Base-by-base conservation (phyloP, 2,329 filamentous ascomycete species). In the Phoma sp. region DNA sequence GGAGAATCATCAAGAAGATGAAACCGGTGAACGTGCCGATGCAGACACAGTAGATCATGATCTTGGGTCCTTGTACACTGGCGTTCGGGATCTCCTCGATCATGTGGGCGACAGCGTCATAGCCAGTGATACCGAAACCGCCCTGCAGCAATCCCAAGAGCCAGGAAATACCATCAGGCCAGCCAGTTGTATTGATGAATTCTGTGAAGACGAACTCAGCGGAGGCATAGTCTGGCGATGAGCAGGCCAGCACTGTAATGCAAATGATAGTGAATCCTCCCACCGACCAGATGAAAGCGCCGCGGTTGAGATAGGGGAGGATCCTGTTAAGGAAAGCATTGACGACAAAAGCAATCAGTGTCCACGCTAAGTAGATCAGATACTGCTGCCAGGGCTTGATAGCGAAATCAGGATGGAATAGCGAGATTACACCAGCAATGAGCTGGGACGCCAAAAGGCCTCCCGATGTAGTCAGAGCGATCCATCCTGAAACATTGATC, bases 401-500 rank as follows among this genome's bases (percentile, higher is more conserved):
- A 22, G 79, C 76, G 66, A 87, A 90, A 44, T 76, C 76, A 0
- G 83, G 77, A 59, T 87, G 76, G 71, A 86, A 82, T 32, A 91
- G 75, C 1, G 82, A 78, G 47, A 90, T 86, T 38, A 89, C 80
- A 50, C 87, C 85, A 24, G 89, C 69, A 44, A 91, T 82, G 58
- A 91, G 82, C 58, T 87, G 82, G 61, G 85, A 88, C 10, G 85
- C 87, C 4, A 91, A 79, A 22, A 90, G 78, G 1, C 87, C 86
- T 13, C 84, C 88, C 0, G 87, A 89, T 7, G 88, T 88, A 4
- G 85, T 86, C 47, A 91, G 74, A 4, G 74, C 74, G 29, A 89
- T 86, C 86, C 88, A 90, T 13, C 87, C 88, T n/a, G 85, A 85
- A 33, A 86, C 83, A 63, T 87, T 88, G 70, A 87, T 89, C 87